Base-by-base conservation (phyloP, 208 protist species). In the Leptomonas seymouri region DNA sequence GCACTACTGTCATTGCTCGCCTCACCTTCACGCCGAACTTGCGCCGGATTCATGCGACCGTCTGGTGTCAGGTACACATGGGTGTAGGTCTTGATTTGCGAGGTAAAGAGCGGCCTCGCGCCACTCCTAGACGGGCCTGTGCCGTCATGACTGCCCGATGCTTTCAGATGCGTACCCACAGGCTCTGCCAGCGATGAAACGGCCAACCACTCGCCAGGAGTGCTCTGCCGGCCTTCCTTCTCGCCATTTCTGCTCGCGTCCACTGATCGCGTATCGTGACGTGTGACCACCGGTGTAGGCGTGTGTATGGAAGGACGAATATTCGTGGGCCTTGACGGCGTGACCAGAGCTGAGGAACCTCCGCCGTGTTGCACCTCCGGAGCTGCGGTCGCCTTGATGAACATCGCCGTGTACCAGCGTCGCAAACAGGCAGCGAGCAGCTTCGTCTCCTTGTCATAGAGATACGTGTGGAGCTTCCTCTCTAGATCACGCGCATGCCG, bases 371-470 rank as follows among this genome's bases (percentile, higher is more conserved):
- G 31, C n/a, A 6, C 36, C 14, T 12, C 9, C 34, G 49, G 14
- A 6, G 62, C 55, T 14, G 74, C 42, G n/a, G 70, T 74, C 14
- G 76, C 71, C 28, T 60, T 56, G 25, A 78, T 30, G 78, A 91
- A 89, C 86, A 91, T 89, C 2, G 51, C 27, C 44, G 60, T 74
- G 59, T 85, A 91, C 86, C 86, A 91, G 18, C 62, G 71, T n/a
- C 80, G 86, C 4, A 91, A 27, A 36, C 74, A 91, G 12, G 16
- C 18, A 49, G 74, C 60, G 36, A 88, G 46, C 34, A 75, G 39
- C 23, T 55, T 45, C 30, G 27, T 14, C 70, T 86, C 80, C 49
- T 78, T 81, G 12, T 39, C 42, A 28, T 72, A 60, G 8, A 86
- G 59, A 18, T 54, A 55, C 6, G 59, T 30, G 59, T 73, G 41